Evolutionary conservation across 2,329 filamentous ascomycete genomes (phyloP).

Genomic region (Neonectria faginata): DNA sequence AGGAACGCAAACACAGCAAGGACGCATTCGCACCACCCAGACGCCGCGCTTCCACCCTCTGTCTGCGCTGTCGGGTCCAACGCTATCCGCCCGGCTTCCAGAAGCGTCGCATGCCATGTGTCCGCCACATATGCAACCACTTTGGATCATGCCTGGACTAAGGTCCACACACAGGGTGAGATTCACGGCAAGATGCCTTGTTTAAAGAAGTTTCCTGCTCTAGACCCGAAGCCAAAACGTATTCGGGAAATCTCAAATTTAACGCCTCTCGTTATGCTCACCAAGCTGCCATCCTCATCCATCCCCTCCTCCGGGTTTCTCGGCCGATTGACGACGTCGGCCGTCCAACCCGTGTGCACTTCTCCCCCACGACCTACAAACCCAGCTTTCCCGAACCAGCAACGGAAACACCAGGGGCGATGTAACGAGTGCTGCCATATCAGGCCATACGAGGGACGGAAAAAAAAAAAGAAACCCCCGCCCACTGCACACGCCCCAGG

Average conservation of each 20-base stretch:
- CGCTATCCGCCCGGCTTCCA: slow-evolving; percentile 3
- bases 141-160: background rate
- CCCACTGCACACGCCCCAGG: slow-evolving; percentile 15
- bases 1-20: background rate
- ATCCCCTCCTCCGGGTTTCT: slow-evolving; percentile 17
- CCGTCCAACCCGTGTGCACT: background rate
- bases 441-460: background rate
- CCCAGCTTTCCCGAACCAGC: background rate
- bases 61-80: slow-evolving; percentile 7
- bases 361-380: background rate
- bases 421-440: slow-evolving; percentile 23
- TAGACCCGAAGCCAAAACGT: background rate
- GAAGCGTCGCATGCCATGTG: background rate
- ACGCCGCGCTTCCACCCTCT: background rate
- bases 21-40: background rate
- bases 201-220: background rate
- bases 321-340: slow-evolving; percentile 16
- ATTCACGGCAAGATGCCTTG: background rate
- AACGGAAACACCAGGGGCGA: slow-evolving; percentile 7
- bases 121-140: slow-evolving; percentile 3
- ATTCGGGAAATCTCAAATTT: background rate
- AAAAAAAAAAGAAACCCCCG: background rate
- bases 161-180: background rate
- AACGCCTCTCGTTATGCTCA: background rate
- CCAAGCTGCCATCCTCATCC: background rate